Evolutionary conservation across 306 rosid genomes (phyloP).

Genomic region (Cicer cuneatum): DNA sequence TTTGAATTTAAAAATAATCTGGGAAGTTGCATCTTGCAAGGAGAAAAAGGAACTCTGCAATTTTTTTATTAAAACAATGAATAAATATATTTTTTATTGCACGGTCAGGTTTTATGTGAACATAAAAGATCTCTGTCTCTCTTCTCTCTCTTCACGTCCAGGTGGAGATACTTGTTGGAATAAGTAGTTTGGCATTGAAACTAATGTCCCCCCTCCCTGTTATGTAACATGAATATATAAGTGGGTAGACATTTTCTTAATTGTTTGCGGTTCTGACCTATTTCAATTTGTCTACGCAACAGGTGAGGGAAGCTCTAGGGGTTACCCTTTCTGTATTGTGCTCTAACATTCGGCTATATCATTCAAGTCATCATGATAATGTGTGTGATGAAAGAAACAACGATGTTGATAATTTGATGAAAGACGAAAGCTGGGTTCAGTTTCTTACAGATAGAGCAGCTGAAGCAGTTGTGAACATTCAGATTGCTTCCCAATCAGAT

Average conservation of each 20-base stretch:
- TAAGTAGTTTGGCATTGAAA: constrained; percentile 12
- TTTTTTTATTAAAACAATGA: constrained; percentile 15
- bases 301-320: constrained; percentile 97
- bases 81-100: constrained; percentile 26
- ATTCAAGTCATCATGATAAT: constrained; percentile 57
- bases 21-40: neutral
- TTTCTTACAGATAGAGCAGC: constrained; percentile 66
- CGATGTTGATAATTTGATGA: constrained; percentile 51
- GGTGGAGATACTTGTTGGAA: constrained; percentile 13
- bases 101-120: constrained; percentile 22
- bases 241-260: constrained; percentile 10
- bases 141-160: neutral
- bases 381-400: constrained; percentile 47
- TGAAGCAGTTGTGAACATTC: constrained; percentile 76
- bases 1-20: constrained; percentile 24
- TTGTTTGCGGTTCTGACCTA: constrained; percentile 44
- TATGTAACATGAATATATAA: constrained; percentile 5
- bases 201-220: constrained; percentile 17
- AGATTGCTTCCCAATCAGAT: constrained; percentile 72
- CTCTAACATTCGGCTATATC: constrained; percentile 85
- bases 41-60: constrained; percentile 19
- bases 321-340: constrained; percentile 85
- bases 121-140: constrained; percentile 1
- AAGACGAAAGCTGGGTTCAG: constrained; percentile 79
- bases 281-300: constrained; percentile 46